Conservation (phyloP, 1,139 yeast genomes). For the Pichia sp. region DNA sequence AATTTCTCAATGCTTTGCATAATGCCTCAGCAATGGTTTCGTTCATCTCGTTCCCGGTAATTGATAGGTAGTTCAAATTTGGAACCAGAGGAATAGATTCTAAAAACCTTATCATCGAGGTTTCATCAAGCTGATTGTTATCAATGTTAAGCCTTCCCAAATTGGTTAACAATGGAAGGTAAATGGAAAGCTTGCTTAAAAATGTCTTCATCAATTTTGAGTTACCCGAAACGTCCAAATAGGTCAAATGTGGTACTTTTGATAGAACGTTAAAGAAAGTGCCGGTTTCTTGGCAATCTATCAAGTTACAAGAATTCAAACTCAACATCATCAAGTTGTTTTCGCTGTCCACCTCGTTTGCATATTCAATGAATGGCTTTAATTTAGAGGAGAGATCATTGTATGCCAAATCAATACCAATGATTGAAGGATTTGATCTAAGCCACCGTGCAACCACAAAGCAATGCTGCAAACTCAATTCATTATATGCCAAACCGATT, state of each 20-base stretch:
- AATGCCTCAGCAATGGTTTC: slow-evolving; percentile 57
- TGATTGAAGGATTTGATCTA: slow-evolving; percentile 26
- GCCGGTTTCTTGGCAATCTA: slow-evolving; percentile 28
- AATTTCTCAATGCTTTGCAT: slow-evolving; percentile 65
- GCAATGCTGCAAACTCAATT: slow-evolving; percentile 48
- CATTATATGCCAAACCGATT: slow-evolving; percentile 68
- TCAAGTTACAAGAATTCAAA: slow-evolving; percentile 48
- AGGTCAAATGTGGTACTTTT: slow-evolving; percentile 51
- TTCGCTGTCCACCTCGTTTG: slow-evolving; percentile 15
- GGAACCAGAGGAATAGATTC: slow-evolving; percentile 60
- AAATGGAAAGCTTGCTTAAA: slow-evolving; percentile 43
- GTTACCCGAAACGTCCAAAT: slow-evolving; percentile 66
- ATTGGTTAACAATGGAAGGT: slow-evolving; percentile 55
- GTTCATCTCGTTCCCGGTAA: slow-evolving; percentile 56
- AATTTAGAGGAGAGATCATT: slow-evolving; percentile 56
- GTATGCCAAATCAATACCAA: slow-evolving; percentile 68
- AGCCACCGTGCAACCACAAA: slow-evolving; percentile 50
- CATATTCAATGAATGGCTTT: slow-evolving; percentile 45
- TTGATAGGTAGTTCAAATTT: slow-evolving; percentile 52
- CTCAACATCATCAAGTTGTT: slow-evolving; percentile 43
- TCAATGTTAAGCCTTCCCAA: slow-evolving; percentile 60
- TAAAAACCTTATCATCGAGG: slow-evolving; percentile 49
- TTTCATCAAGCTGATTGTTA: slow-evolving; percentile 47
- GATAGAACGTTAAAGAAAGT: slow-evolving; percentile 34
- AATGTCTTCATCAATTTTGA: slow-evolving; percentile 47